Conservation (phyloP, 2,329 filamentous ascomycete species). For the Alternaria consortialis region DNA sequence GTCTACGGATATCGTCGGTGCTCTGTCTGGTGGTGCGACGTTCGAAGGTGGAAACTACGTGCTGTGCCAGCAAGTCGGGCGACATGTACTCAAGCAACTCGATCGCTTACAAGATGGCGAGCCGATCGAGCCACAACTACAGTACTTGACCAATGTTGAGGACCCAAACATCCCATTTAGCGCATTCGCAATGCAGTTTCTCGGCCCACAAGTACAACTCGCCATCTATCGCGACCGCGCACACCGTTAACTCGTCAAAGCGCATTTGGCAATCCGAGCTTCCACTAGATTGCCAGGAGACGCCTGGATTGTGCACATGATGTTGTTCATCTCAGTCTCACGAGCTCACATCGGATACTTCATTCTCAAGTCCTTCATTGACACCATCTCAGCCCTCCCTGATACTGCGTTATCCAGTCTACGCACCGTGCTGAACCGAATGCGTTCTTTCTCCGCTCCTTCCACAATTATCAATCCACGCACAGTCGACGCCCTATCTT, state of each 20-base stretch:
- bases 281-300: conserved; percentile 18
- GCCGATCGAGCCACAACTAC: neutral
- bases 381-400: neutral
- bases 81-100: conserved; percentile 40
- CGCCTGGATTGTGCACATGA: conserved; percentile 41
- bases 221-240: conserved; percentile 36
- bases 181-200: conserved; percentile 18
- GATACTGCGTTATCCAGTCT: conserved; percentile 19
- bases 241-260: conserved; percentile 20
- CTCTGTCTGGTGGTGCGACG: conserved; percentile 38
- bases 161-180: neutral
- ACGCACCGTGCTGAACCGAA: conserved; percentile 21
- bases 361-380: conserved; percentile 31
- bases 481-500: conserved; percentile 36
- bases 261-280: conserved; percentile 9
- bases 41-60: conserved; percentile 56
- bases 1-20: conserved; percentile 43
- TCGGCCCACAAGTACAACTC: conserved; percentile 26
- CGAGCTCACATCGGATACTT: conserved; percentile 39
- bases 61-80: conserved; percentile 52
- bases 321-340: conserved; percentile 35
- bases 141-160: conserved; percentile 8
- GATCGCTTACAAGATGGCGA: conserved; percentile 15
- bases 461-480: conserved; percentile 51
- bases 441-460: conserved; percentile 58